phyloP scores from a whole-genome alignment of 2,329 filamentous ascomycete species.

The Exserohilum rostratum region DNA sequence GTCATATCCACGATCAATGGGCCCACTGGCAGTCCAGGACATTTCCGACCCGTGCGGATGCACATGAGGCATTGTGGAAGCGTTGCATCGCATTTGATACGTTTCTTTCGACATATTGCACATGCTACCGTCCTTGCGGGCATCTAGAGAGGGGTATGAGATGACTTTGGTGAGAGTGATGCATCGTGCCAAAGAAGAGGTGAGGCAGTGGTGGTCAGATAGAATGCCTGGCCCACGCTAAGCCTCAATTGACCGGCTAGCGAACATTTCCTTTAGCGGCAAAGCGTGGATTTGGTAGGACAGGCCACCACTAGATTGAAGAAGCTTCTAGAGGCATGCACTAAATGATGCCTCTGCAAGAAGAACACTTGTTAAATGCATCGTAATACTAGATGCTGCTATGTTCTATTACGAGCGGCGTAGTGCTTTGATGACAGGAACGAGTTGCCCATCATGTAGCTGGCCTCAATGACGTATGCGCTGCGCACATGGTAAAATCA shows the following conservation, averaged over 20 bases:
- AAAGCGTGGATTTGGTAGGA: not conserved
- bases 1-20: constrained; percentile 43
- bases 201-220: not conserved
- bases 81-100: constrained; percentile 43
- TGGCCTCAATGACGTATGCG: not conserved
- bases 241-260: not conserved
- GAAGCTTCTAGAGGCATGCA: not conserved
- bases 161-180: not conserved
- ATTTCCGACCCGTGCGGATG: constrained; percentile 26
- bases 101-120: constrained; percentile 37
- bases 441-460: not conserved
- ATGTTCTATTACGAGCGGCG: no score
- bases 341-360: not conserved
- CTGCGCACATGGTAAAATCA: not conserved
- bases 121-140: constrained; percentile 35
- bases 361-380: not conserved
- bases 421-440: not conserved
- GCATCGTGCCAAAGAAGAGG: not conserved
- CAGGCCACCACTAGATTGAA: not conserved
- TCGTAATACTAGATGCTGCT: no score
- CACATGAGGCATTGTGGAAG: constrained; percentile 41
- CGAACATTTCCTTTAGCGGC: not conserved
- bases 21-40: constrained; percentile 35
- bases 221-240: not conserved
- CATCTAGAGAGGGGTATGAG: constrained; percentile 16